Base-by-base conservation (phyloP, 2,329 filamentous ascomycete genomes). In the Coniochaeta hoffmannii region DNA sequence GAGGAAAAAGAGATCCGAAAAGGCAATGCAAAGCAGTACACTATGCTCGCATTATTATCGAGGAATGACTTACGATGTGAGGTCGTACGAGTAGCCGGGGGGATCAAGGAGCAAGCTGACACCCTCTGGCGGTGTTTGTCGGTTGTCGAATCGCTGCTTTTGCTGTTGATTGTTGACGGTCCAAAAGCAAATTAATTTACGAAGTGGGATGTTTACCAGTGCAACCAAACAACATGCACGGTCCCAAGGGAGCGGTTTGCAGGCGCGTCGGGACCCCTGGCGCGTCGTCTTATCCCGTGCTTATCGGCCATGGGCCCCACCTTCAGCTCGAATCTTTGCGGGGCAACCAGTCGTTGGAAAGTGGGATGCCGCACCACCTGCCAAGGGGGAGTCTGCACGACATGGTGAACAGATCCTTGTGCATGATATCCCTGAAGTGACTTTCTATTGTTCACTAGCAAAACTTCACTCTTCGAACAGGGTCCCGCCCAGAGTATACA, bases 131-230 rank as follows among this genome's bases (percentile, higher is more conserved):
- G 5, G 10, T 46, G 24, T 5, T n/a, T 46, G 22, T 46, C 24
- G 41, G 41, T 28, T 34, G 49, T 51, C 24, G 49, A 34, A 41
- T 41, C 17, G n/a, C 17, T 22, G 41, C 5, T 46, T 19, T 46
- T 46, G 24, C 24, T 46, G 41, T 46, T 46, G 34, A 14, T 36
- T 51, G 49, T 34, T 50, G 46, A 50, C 22, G 26, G 7, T 8
- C 46, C 17, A n/a, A n/a, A n/a, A n/a, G 46, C 49, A 51, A 51
- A 51, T 31, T 51, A 26, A 32, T 26, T 19, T 10, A 2, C 8
- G 36, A 41, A 17, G 41, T 46, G 49, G 49, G 49, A 31, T 51
- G 49, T 51, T 51, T 51, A 51, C 49, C 1, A 34, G 49, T 34
- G 49, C 49, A 51, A 51, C 49, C 49, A 51, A 34, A 31, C 26